A percentile compares a stretch with the other conserved stretches of the same genome.
These are phyloP conservation scores for Euphorbia celastroides DNA, from an alignment of 441 rosid species.

Conservation along the genomic window DNA sequence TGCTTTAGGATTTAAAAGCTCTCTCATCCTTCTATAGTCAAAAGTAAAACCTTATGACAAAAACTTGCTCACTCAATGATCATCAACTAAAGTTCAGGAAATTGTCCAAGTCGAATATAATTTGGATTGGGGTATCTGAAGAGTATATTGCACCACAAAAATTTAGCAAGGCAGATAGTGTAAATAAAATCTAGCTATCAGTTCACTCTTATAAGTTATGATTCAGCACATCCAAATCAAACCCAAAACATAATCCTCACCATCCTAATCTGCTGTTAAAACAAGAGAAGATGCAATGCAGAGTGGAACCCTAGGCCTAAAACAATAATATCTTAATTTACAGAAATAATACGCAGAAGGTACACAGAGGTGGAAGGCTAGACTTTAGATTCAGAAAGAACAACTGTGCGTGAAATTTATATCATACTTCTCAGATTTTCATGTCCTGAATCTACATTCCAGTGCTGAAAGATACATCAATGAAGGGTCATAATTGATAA, in stretches of 20 bases:
- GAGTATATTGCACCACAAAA: background rate
- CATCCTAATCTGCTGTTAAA: background rate
- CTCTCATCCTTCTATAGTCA: background rate
- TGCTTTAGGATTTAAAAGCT: conserved; percentile 1
- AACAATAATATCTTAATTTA: background rate
- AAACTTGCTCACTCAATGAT: background rate
- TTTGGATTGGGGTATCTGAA: background rate
- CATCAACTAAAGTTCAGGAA: background rate
- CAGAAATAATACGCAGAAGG: background rate
- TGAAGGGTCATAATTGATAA: too few species aligned
- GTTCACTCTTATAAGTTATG: background rate
- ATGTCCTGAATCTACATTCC: too few species aligned
- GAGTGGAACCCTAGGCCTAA: background rate
- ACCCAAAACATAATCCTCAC: background rate
- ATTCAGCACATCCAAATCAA: conserved; percentile 1
- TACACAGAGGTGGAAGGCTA: too few species aligned
- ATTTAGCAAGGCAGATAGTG: background rate
- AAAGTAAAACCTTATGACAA: background rate
- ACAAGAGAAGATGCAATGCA: too few species aligned
- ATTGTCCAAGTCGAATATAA: background rate
- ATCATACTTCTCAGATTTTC: too few species aligned
- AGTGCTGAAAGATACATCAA: too few species aligned
- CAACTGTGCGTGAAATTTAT: too few species aligned
- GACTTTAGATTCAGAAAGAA: too few species aligned
- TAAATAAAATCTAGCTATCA: conserved; percentile 1